Conservation (phyloP, 148 eudicot species). For the Suaeda aralocaspica region DNA sequence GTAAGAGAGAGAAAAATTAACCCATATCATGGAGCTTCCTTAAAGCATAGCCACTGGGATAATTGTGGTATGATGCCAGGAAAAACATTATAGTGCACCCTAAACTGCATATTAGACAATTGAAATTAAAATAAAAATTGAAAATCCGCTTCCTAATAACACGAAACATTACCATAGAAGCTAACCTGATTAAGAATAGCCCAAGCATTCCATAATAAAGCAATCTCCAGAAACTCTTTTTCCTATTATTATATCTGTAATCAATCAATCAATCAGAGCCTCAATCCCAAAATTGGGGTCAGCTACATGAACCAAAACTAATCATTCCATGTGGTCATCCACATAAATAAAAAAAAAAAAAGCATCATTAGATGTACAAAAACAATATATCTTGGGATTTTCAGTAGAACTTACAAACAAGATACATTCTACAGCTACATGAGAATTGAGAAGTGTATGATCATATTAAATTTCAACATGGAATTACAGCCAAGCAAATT, state of each 20-base stretch:
- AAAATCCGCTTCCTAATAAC: neutral
- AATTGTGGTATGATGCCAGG: slow-evolving; percentile 87
- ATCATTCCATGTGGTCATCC: too few species aligned
- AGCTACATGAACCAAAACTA: too few species aligned
- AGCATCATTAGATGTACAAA: neutral
- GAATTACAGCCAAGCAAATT: neutral
- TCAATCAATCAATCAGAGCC: too few species aligned
- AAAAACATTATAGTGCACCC: slow-evolving; percentile 65
- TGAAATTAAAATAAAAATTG: slow-evolving; percentile 14
- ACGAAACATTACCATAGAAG: neutral
- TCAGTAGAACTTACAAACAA: neutral
- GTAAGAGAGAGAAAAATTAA: slow-evolving; percentile 33
- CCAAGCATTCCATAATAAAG: slow-evolving; percentile 58
- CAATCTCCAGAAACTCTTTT: slow-evolving; percentile 66
- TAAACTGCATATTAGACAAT: slow-evolving; percentile 48
- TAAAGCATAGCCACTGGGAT: slow-evolving; percentile 88
- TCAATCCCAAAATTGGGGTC: too few species aligned
- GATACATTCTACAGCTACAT: neutral
- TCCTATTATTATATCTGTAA: slow-evolving; percentile 78
- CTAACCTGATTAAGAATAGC: slow-evolving; percentile 65
- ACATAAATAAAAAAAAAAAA: too few species aligned
- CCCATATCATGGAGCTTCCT: slow-evolving; percentile 64
- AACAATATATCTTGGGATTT: neutral
- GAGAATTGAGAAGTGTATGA: neutral
- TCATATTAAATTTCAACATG: neutral